phyloP scores from a whole-genome alignment of 1,139 yeast species.

The Sugiyamaella xylanicola region DNA sequence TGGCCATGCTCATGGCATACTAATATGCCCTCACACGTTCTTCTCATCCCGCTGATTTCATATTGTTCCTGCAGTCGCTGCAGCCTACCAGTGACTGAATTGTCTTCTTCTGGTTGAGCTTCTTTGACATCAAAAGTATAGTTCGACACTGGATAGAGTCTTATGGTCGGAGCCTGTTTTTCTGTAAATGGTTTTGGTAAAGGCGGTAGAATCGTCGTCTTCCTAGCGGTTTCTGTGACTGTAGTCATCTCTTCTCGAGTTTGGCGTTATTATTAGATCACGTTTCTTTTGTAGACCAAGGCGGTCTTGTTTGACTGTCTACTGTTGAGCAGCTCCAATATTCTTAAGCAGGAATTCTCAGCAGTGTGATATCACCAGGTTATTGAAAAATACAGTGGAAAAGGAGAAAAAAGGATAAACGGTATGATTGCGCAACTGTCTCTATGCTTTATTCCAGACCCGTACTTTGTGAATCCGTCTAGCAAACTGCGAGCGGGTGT shows the following conservation, averaged over 20 bases:
- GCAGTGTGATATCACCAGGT: no score
- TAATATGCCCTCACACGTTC: conserved; percentile 43
- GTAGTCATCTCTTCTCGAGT: conserved; percentile 37
- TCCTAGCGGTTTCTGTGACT: conserved; percentile 33
- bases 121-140: conserved; percentile 42
- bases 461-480: no score
- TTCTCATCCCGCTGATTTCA: conserved; percentile 40
- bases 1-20: conserved; percentile 44
- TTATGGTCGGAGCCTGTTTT: conserved; percentile 34
- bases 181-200: conserved; percentile 29
- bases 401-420: no score
- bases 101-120: conserved; percentile 41
- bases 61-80: conserved; percentile 40
- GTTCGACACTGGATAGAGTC: conserved; percentile 41
- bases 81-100: conserved; percentile 37
- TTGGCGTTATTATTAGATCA: no score
- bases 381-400: no score
- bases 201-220: conserved; percentile 32
- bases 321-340: no score
- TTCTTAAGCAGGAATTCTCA: no score
- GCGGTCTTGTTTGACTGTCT: no score
- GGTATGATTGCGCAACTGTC: no score
- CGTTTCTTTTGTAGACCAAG: no score
- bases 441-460: no score
- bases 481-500: no score